Evolutionary conservation across 75 land plant species (phyloP), one percentile per base, ranked within the genome.

Genomic region (Picea glauca): DNA sequence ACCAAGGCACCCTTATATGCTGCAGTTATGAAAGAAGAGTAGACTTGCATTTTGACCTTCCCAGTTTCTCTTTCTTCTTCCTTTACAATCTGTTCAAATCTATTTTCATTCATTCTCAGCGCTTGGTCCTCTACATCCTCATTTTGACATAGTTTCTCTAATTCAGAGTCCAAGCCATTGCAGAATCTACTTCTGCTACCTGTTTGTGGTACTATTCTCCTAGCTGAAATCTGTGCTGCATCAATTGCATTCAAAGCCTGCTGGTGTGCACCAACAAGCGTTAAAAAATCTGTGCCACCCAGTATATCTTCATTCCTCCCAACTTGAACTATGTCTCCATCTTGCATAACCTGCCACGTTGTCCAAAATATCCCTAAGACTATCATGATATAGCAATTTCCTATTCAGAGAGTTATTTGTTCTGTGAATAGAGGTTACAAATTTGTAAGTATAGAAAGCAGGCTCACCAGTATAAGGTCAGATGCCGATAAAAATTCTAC

Each of bases 1-100:
- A 96, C 87, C 58, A 96, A 87, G 62, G 91, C 87, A 64, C 98
- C 97, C 67, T 78, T 83, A 57, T 92, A 92, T 26, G 90, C 91
- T 1, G 87, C 84, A 14, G 88, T 92, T 21, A 88, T 59, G 75
- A 88, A 94, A 21, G 90, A 76, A 50, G 85, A 89, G 66, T 96
- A 96, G 12, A 94, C 88, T 4, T 73, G 50, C 80, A 78, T 85
- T 32, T 80, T 80, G 12, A 93, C 94, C 54, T 88, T 80, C 33
- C 98, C 97, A 0, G 78, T 79, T 85, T 90, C 91, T 32, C 81
- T 78, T 79, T 94, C 94, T 79, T 90, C 97, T 61, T 86, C 88
- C 61, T 81, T 65, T 13, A 81, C 88, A 23, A 80, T 74, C 63
- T 83, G 80, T 33, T 78, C 75, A 20, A 30, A 31, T 40, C 21